Evolutionary conservation across 2,329 filamentous ascomycete genomes (phyloP), one percentile per base, ranked within the genome.

Genomic region (Pseudogymnoascus sp.): DNA sequence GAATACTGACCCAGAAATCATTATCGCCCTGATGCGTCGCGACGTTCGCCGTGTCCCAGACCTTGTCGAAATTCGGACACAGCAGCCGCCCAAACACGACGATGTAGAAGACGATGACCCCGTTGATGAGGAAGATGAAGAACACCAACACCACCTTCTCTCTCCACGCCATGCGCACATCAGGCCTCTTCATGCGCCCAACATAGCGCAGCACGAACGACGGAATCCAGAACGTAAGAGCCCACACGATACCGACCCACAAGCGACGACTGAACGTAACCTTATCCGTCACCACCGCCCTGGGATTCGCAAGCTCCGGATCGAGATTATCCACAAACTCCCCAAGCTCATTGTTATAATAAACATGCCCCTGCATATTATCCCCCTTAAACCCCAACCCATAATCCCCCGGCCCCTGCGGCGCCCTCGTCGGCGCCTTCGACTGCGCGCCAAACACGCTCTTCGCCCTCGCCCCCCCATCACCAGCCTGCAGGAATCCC

Each of bases 161-260:
- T 76, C 95, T 85, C 95, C 95, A 99, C 0, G 95, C 95, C 85
- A 97, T 90, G 25, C 95, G 90, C 7, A 99, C 92, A 77, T 99
- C 95, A 1, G 93, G 95, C 63, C 95, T 88, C 78, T 96, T 96
- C 95, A 99, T 99, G 21, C 93, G 90, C 34, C 95, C 95, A 65
- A 98, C 73, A 65, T 82, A 88, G n/a, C 84, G 84, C 14, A 99
- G 85, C 1, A 90, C 69, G 60, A 91, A 90, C 0, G 93, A 98
- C 0, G 95, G 95, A 69, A 97, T 95, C 90, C 90, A 98, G 74
- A 92, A 98, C 0, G 95, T 99, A 60, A 96, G 69, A 0, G 85
- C 83, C 92, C 93, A 98, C 2, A 95, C 90, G 43, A 95, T 76
- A 1, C 77, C 83, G 23, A 96, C 86, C 95, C 95, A 99, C 1